phyloP scores from a whole-genome alignment of 306 rosid species.

The Dalbergia cultrata region DNA sequence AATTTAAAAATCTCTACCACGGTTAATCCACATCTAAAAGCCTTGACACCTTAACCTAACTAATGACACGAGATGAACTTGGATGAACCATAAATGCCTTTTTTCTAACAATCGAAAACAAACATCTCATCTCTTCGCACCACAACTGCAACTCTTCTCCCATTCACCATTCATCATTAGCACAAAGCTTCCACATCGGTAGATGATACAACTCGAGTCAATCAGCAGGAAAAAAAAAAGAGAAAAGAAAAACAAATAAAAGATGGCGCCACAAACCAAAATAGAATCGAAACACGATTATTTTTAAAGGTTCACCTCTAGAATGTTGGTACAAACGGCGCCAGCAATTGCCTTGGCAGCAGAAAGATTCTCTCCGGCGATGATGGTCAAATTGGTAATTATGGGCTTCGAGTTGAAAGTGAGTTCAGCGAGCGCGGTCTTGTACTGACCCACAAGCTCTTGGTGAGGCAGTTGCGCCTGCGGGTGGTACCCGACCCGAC shows the following conservation, averaged over 20 bases:
- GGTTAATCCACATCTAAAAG: constrained; percentile 20
- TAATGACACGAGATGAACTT: constrained; percentile 4
- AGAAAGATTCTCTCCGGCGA: constrained; percentile 83
- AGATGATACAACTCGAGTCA: constrained; percentile 33
- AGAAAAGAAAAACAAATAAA: background rate
- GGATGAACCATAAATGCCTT: background rate
- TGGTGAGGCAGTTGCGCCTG: constrained; percentile 82
- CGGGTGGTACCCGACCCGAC: constrained; percentile 78
- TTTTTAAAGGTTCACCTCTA: constrained; percentile 85
- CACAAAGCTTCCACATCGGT: no score
- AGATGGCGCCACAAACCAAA: constrained; percentile 30
- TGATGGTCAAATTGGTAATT: constrained; percentile 94
- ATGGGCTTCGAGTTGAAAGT: constrained; percentile 98
- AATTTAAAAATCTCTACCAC: constrained; percentile 13
- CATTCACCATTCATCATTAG: background rate
- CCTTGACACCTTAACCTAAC: background rate
- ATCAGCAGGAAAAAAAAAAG: background rate
- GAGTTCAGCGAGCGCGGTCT: constrained; percentile 88
- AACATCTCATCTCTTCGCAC: background rate
- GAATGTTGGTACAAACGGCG: constrained; percentile 74
- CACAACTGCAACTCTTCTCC: constrained; percentile 11
- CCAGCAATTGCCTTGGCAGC: constrained; percentile 85
- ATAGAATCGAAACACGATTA: constrained; percentile 49
- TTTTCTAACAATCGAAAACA: background rate
- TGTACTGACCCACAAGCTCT: constrained; percentile 89